These are phyloP conservation scores for Pterocarpus santalinus DNA, from an alignment of 306 rosid species.

Conservation along the genomic window DNA sequence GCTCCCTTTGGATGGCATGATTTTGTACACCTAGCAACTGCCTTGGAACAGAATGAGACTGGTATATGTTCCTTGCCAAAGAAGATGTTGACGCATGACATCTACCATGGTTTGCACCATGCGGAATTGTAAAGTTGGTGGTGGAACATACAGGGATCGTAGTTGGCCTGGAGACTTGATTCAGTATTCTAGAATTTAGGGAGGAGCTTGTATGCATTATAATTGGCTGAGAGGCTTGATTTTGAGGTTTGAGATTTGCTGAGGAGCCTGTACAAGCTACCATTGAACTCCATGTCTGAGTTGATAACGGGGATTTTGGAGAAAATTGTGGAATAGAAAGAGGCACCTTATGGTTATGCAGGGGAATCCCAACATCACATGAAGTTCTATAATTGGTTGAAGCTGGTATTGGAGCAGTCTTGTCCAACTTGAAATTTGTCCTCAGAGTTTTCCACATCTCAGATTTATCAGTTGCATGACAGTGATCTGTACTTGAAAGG, in stretches of 20 bases:
- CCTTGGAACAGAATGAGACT: conserved; percentile 38
- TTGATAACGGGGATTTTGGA: conserved; percentile 43
- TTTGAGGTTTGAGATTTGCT: conserved; percentile 35
- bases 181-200: conserved; percentile 31
- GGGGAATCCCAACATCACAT: conserved; percentile 36
- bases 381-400: conserved; percentile 43
- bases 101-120: conserved; percentile 45
- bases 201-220: conserved; percentile 18
- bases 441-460: conserved; percentile 66
- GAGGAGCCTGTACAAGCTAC: conserved; percentile 34
- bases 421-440: conserved; percentile 47
- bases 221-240: conserved; percentile 40
- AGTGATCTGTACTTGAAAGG: conserved; percentile 59
- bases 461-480: conserved; percentile 79
- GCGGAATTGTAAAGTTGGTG: conserved; percentile 32
- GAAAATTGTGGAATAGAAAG: conserved; percentile 32
- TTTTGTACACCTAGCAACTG: conserved; percentile 44
- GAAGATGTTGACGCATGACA: conserved; percentile 43
- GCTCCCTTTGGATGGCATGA: conserved; percentile 50
- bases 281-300: conserved; percentile 43
- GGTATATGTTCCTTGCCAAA: conserved; percentile 47
- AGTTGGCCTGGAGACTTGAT: conserved; percentile 46
- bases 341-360: conserved; percentile 36
- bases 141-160: conserved; percentile 33
- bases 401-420: conserved; percentile 48